Evolutionary conservation across 495 filamentous ascomycete species (phyloP), one percentile per base, ranked within the genome.

Genomic region (Hyaloscypha hepaticicola): DNA sequence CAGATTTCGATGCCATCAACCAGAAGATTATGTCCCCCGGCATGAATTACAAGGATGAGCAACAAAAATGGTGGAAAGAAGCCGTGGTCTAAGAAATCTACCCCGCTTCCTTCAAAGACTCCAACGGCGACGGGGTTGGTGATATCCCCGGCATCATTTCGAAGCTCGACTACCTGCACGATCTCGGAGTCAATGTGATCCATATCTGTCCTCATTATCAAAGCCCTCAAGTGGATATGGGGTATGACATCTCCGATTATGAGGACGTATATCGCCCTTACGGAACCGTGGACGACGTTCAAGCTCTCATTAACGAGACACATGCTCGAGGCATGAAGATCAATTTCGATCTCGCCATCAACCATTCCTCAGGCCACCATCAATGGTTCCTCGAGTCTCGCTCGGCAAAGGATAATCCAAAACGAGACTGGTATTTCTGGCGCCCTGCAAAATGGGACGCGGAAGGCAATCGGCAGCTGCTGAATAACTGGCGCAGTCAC

Each of bases 231-330:
- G 79, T 75, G 21, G 82, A 85, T 62, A 84, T 85, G 80, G 83
- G 83, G 24, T 85, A 85, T 77, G 72, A 91, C 64, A 88, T 91
- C 61, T 83, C 84, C 26, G 82, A 91, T 65, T 91, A 90, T 69
- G 78, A 85, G 61, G 78, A 75, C 48, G 82, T 90, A 22, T 80
- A 86, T 48, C 75, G 82, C 0, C 78, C 80, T 57, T 88, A 88
- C 66, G 81, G 84, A 33, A 87, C 85, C 28, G 76, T 91, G 55
- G 77, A 77, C 53, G 87, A 92, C 73, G 79, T 90, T 16, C 85
- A 90, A n/a, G 72, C 73, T 22, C 74, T 92, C 11, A 82, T 88
- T 25, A 45, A 79, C 27, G 85, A 77, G 19, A 73, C 70, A 19
- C 84, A 87, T 64, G 66, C 77, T 16, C 71, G 80, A 1, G 82